Conservation (phyloP, 805 yeast species). For the Clavispora santaluciae region DNA sequence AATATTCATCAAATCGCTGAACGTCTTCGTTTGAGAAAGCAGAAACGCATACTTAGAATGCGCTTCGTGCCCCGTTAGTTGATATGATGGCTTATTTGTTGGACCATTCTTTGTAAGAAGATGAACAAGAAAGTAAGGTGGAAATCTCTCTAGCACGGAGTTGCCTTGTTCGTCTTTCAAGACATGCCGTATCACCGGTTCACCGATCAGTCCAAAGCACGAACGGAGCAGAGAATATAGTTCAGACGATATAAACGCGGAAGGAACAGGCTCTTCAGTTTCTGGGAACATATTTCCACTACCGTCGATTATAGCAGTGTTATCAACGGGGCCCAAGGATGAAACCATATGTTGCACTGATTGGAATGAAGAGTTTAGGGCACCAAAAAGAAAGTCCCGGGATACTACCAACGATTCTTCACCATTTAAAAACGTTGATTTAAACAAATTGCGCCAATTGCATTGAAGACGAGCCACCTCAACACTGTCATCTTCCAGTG, state of each 20-base stretch:
- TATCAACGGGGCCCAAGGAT: conserved; percentile 44
- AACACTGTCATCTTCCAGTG: not conserved
- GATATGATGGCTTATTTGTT: not conserved
- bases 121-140: conserved; percentile 35
- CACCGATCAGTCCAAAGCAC: conserved; percentile 52
- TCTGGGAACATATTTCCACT: conserved; percentile 39
- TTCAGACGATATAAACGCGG: conserved; percentile 34
- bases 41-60: conserved; percentile 10
- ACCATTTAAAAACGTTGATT: conserved; percentile 33
- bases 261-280: conserved; percentile 15
- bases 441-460: conserved; percentile 8
- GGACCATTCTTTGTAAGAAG: conserved; percentile 19
- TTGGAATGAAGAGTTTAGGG: conserved; percentile 29
- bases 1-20: conserved; percentile 27
- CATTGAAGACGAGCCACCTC: conserved; percentile 1
- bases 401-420: conserved; percentile 48
- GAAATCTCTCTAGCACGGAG: conserved; percentile 29
- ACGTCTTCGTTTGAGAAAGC: conserved; percentile 31
- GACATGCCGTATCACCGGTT: conserved; percentile 30
- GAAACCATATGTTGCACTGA: conserved; percentile 22
- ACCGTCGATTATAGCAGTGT: conserved; percentile 39
- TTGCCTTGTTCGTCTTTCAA: conserved; percentile 23
- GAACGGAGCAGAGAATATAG: conserved; percentile 41
- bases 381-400: conserved; percentile 36
- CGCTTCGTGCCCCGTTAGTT: conserved; percentile 5